These are phyloP conservation scores for Moesziomyces parantarcticus DNA, from an alignment of 1,284 basidiomycete species.

Conservation along the genomic window DNA sequence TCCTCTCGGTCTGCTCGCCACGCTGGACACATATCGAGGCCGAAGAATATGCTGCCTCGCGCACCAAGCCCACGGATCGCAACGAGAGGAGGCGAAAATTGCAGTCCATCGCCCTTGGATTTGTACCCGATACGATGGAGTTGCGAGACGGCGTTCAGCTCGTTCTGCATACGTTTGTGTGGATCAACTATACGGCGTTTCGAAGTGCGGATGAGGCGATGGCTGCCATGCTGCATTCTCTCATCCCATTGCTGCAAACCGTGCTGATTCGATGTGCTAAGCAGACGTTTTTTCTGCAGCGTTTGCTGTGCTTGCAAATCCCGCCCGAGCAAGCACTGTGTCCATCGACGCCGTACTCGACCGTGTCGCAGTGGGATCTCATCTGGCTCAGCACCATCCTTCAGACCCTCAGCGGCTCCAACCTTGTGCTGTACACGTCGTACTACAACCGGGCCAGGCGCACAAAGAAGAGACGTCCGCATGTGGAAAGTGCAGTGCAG, in stretches of 20 bases:
- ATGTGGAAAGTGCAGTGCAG: too few relatives aligned
- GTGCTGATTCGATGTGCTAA: slow-evolving; percentile 14
- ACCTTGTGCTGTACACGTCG: slow-evolving; percentile 15
- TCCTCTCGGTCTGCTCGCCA: slow-evolving; percentile 1
- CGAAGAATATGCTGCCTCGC: slow-evolving; percentile 10
- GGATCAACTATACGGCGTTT: slow-evolving; percentile 33
- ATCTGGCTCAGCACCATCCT: slow-evolving; percentile 13
- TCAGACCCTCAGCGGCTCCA: slow-evolving; percentile 13
- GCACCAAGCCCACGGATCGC: not conserved
- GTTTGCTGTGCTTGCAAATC: not conserved
- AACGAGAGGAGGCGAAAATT: slow-evolving; percentile 3
- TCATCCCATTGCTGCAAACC: slow-evolving; percentile 30
- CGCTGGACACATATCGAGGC: slow-evolving; percentile 17
- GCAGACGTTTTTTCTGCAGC: slow-evolving; percentile 4
- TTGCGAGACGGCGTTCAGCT: slow-evolving; percentile 27
- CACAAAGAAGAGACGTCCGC: not conserved
- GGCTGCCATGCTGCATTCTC: slow-evolving; percentile 8
- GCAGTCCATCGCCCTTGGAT: not conserved
- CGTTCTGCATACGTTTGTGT: slow-evolving; percentile 27
- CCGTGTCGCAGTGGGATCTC: slow-evolving; percentile 11
- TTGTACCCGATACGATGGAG: slow-evolving; percentile 21
- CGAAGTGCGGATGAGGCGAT: not conserved
- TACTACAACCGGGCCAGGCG: not conserved
- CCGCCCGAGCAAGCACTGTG: too few relatives aligned
- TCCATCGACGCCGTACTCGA: not conserved